Evolutionary conservation across 2,329 filamentous ascomycete species (phyloP).

Genomic region (Fusarium secorum): DNA sequence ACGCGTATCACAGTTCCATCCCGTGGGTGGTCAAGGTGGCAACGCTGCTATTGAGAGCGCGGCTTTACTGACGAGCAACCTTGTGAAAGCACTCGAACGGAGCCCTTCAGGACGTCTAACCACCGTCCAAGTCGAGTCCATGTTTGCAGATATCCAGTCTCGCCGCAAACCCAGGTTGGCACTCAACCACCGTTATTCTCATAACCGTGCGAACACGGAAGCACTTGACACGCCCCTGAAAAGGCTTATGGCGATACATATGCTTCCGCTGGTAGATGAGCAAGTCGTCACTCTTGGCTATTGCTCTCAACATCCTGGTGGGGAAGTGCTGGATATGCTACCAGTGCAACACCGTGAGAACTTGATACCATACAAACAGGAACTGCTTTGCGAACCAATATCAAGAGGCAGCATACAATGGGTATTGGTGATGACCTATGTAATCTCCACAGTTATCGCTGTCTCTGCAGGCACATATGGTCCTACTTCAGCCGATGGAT

Average conservation of each 20-base stretch:
- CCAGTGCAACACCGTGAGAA: neutral
- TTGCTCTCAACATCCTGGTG: neutral
- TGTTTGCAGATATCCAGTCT: neutral
- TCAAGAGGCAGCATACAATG: neutral
- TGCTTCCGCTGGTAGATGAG: neutral
- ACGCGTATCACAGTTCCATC: neutral
- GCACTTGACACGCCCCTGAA: neutral
- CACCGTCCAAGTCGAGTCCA: neutral
- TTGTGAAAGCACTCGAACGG: neutral
- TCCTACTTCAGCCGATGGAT: fast-evolving
- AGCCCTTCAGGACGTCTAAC: neutral
- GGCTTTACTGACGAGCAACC: neutral
- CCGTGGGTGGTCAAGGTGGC: neutral
- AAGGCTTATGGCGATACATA: neutral
- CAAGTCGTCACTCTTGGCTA: neutral
- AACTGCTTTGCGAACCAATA: neutral
- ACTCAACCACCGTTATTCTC: neutral
- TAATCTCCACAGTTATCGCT: neutral
- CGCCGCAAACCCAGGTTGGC: neutral
- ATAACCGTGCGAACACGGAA: neutral
- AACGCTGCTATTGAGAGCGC: neutral
- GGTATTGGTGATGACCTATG: neutral
- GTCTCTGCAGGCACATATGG: neutral
- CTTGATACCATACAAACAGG: neutral
- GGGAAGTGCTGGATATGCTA: neutral